These are phyloP conservation scores for Coniochaeta hoffmannii DNA, from an alignment of 2,329 filamentous ascomycete species.

Conservation along the genomic window DNA sequence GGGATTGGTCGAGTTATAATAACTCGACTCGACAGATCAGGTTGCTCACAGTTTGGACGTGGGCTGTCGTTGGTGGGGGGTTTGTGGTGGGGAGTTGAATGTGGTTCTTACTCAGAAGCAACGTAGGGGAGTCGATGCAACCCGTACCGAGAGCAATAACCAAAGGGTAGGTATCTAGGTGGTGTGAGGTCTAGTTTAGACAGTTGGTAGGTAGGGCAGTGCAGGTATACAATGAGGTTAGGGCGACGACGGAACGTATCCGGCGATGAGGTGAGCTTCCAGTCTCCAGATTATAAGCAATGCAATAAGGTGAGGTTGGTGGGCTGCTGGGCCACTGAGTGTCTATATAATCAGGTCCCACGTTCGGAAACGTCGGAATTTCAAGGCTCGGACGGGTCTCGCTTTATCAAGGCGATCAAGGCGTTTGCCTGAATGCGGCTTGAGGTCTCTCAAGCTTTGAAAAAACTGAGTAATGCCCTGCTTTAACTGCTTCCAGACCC, in stretches of 20 bases:
- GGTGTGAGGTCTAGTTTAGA: neutral
- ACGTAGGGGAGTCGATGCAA: neutral
- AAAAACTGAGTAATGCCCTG: neutral
- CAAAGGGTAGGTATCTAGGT: neutral
- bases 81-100: neutral
- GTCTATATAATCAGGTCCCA: neutral
- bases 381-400: neutral
- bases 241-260: neutral
- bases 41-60: neutral
- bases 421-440: neutral
- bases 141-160: neutral
- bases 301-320: neutral
- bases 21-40: neutral
- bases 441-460: neutral
- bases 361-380: neutral
- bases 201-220: neutral
- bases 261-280: neutral
- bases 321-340: too few relatives aligned
- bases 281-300: neutral
- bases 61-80: neutral
- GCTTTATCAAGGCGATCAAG: neutral
- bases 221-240: neutral
- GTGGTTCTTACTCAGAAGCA: neutral
- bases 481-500: neutral
- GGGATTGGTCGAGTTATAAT: neutral